phyloP scores from a whole-genome alignment of 805 yeast species.

The Wickerhamomyces hampshirensis region DNA sequence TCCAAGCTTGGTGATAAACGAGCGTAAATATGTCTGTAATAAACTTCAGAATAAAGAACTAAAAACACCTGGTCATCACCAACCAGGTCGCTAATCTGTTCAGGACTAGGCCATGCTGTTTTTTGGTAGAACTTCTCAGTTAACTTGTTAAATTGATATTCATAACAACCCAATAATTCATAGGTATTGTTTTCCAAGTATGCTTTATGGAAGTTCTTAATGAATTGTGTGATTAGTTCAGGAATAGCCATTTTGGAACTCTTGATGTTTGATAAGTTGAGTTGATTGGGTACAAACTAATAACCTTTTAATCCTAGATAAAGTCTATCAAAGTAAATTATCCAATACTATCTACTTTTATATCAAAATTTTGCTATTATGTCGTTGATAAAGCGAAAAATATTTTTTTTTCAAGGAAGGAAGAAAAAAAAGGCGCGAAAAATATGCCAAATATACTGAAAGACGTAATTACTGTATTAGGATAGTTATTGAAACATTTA shows the following conservation, averaged over 20 bases:
- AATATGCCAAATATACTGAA: too few relatives aligned
- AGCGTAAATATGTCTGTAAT: constrained; percentile 46
- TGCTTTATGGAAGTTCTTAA: constrained; percentile 38
- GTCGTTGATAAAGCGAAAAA: too few relatives aligned
- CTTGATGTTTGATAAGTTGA: not conserved
- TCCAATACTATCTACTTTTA: too few relatives aligned
- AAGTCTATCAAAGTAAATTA: too few relatives aligned
- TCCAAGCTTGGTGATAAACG: constrained; percentile 37
- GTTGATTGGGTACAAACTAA: too few relatives aligned
- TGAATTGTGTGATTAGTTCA: constrained; percentile 38
- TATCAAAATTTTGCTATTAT: too few relatives aligned
- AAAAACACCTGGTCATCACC: constrained; percentile 40
- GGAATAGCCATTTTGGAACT: constrained; percentile 28
- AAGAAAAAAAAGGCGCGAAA: too few relatives aligned
- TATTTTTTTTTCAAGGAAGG: too few relatives aligned
- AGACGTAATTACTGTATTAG: too few relatives aligned
- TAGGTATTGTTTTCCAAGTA: constrained; percentile 38
- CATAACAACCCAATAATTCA: constrained; percentile 41
- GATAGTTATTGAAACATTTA: too few relatives aligned
- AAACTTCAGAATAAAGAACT: constrained; percentile 43
- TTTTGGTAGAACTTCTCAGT: constrained; percentile 40
- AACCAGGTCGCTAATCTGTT: constrained; percentile 39
- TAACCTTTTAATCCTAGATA: too few relatives aligned
- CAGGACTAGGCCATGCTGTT: constrained; percentile 43
- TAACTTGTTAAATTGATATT: constrained; percentile 38